These are phyloP conservation scores for Fusarium anthophilum DNA, from an alignment of 2,329 filamentous ascomycete genomes.

Conservation along the genomic window DNA sequence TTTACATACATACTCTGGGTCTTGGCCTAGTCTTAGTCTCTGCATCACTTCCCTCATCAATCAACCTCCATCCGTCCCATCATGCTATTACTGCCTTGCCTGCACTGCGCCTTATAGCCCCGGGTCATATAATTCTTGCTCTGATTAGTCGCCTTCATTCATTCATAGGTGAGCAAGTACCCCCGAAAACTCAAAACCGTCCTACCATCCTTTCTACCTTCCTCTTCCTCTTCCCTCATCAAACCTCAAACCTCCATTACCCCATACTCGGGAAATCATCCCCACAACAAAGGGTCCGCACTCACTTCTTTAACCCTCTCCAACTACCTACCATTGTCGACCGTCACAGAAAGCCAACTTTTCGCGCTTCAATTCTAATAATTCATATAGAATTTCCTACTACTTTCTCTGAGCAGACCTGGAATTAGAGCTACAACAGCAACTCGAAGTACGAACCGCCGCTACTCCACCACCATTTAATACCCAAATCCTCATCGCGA, in stretches of 20 bases:
- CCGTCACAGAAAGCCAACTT: constrained; percentile 3
- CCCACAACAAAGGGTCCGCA: constrained; percentile 39
- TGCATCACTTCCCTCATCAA: constrained; percentile 14
- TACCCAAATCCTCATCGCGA: background rate
- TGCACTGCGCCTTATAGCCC: constrained; percentile 10
- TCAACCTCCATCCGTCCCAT: constrained; percentile 1
- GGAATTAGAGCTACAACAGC: background rate
- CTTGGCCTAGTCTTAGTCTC: constrained; percentile 32
- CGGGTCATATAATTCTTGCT: constrained; percentile 11
- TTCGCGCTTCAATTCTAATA: constrained; percentile 10
- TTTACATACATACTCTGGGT: constrained; percentile 5
- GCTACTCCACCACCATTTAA: background rate
- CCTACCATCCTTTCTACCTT: background rate
- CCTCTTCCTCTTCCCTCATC: constrained; percentile 16
- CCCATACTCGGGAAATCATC: constrained; percentile 40
- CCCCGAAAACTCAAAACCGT: constrained; percentile 4
- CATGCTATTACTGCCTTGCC: background rate
- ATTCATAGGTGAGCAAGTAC: constrained; percentile 5
- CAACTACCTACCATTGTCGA: constrained; percentile 2
- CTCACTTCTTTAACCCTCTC: constrained; percentile 1
- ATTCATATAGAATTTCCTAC: background rate
- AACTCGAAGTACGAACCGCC: background rate
- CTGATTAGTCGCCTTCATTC: background rate
- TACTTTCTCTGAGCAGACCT: background rate
- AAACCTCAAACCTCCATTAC: constrained; percentile 26